Base-by-base conservation (phyloP, 345 rosid species). In the Cardamine resedifolia region DNA sequence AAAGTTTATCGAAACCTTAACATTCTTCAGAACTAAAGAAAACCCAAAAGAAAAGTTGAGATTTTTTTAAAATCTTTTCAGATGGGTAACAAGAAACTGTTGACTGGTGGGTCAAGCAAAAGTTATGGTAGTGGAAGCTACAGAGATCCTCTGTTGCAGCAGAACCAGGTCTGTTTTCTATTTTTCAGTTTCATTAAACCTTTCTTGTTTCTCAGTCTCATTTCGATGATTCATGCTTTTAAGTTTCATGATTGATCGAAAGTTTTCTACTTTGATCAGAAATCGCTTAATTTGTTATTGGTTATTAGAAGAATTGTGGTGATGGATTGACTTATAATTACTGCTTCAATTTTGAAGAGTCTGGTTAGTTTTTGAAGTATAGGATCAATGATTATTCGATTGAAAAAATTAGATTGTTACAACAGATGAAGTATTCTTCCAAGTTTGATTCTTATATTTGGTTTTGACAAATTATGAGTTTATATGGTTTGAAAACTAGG, bases 1-100 rank as follows among this genome's bases (percentile, higher is more conserved):
- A 52, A 16, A 48, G 4, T 33, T 70, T 7, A 14, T 52, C 20
- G 14, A 53, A 67, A 26, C 38, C 52, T 61, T 41, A 14, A 39
- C 31, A 23, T 15, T 36, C 38, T 52, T 65, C 33, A 57, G 24
- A 55, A 53, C 1, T 4, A 31, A 55, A 43, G 39, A 49, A 58
- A 59, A 5, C 66, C 74, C 67, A 28, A 60, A 52, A 48, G n/a
- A 30, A 44, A 33, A n/a, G 15, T 50, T 10, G 7, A 36, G 19
- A 21, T 41, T 60, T 14, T 34, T 21, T 4, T 3, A 2, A 9
- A 4, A 33, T n/a, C 34, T 61, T 27, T 18, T 3, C n/a, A 48
- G 66, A 87, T 88, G 96, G 91, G 91, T 52, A 85, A 84, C 86
- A 83, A 86, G 68, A 81, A 56, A 77, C 79, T 81, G 31, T 58